Base-by-base conservation (phyloP, 164 flowering plant genomes). In the Umbilicus rupestris region DNA sequence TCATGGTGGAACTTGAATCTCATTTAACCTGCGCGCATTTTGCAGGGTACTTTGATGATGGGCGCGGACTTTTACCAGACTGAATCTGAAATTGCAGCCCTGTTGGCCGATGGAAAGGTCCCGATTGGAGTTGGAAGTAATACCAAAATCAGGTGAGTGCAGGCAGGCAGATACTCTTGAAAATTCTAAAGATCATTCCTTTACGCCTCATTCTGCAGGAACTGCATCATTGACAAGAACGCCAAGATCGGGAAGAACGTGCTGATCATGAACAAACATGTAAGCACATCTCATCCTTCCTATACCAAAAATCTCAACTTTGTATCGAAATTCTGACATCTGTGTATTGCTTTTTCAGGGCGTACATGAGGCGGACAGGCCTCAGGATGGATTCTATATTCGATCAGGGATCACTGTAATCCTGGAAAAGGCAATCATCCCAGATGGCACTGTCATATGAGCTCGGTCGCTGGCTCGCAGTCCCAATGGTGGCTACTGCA, bases 61-160 rank as follows among this genome's bases (percentile, higher is more conserved):
- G 97, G 97, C 44, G 93, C 97, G 29, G 96, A 88, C 76, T 73
- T 67, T 63, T 91, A 91, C 74, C 88, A 91, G 80, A 91, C 97
- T 12, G 97, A 91, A 65, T 71, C 90, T 8, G 97, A 91, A 73
- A 88, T 83, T 67, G 90, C 91, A 41, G 83, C 93, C 28, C 75
- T 81, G 37, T 79, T 91, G n/a, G 95, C 97, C 5, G 86, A 86
- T 55, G 97, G 91, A 20, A 86, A 83, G 65, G 84, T 91, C 57
- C 96, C 97, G 20, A 80, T 88, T n/a, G 97, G 97, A 37, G 77
- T 91, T 11, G 97, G 97, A 37, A 45, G 69, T 64, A 79, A 85
- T 41, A 81, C 96, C 14, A 88, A 84, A 68, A 88, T 87, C 65
- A 83, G 87, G 97, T 90, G 65, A 30, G 3, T 47, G n/a, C n/a